phyloP scores from a whole-genome alignment of 179 eudicot genomes.

The Dionaea muscipula region DNA sequence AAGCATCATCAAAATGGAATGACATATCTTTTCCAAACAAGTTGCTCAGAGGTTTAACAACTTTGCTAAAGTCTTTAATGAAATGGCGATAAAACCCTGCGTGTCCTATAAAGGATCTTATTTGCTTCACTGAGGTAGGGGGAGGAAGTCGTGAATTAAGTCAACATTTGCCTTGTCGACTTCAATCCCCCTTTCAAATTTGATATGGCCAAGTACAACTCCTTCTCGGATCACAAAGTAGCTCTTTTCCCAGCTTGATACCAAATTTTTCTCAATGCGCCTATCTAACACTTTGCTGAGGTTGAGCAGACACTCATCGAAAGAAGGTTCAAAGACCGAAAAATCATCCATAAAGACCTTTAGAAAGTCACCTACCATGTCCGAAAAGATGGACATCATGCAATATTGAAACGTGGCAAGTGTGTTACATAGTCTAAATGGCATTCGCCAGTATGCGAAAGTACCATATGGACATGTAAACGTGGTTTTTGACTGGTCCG shows the following conservation, averaged over 20 bases:
- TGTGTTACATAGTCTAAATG: not conserved
- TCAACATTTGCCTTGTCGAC: conserved; percentile 1
- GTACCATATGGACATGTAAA: conserved; percentile 1
- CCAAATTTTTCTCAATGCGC: not conserved
- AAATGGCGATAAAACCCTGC: not conserved
- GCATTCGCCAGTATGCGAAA: not conserved
- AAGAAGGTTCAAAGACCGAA: not conserved
- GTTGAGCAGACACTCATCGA: not conserved
- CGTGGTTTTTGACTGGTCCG: not conserved
- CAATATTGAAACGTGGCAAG: not conserved
- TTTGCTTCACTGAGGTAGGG: not conserved
- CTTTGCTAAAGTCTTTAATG: not conserved
- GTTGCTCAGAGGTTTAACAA: not conserved
- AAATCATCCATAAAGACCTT: conserved; percentile 6
- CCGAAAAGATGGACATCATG: not conserved
- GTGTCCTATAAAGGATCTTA: not conserved
- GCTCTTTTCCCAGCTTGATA: not conserved
- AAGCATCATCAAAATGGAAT: not conserved
- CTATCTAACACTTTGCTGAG: not conserved
- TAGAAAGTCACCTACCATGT: not conserved
- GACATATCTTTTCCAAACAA: not conserved
- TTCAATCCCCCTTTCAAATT: not conserved
- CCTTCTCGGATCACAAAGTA: not conserved
- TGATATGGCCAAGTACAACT: not conserved
- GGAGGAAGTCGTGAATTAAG: conserved; percentile 3